phyloP scores from a whole-genome alignment of 495 filamentous ascomycete species.

The Penicillium coffeae region DNA sequence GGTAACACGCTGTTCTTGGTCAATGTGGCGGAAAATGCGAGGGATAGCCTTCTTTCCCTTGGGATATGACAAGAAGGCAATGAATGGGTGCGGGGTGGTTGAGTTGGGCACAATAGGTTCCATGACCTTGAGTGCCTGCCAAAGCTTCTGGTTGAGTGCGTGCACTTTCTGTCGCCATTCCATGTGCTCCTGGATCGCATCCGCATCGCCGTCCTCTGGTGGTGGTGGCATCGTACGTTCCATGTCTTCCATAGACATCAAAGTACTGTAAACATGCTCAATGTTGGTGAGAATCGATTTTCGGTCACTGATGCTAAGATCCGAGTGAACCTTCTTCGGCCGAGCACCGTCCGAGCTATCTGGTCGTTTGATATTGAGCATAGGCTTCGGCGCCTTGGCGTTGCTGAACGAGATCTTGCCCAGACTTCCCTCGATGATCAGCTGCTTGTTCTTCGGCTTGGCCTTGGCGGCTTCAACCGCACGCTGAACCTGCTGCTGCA shows the following conservation, averaged over 20 bases:
- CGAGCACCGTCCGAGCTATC: slow-evolving; percentile 59
- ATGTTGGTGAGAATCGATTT: slow-evolving; percentile 81
- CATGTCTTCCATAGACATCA: slow-evolving; percentile 93
- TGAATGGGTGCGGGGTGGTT: slow-evolving; percentile 83
- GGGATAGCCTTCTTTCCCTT: slow-evolving; percentile 97
- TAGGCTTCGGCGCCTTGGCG: slow-evolving; percentile 88
- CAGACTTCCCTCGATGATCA: slow-evolving; percentile 97
- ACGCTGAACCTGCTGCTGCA: slow-evolving; percentile 98
- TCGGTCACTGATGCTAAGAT: slow-evolving; percentile 61
- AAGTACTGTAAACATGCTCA: slow-evolving; percentile 75
- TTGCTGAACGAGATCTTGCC: slow-evolving; percentile 99
- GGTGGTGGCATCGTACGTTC: slow-evolving; percentile 80
- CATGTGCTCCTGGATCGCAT: slow-evolving; percentile 58
- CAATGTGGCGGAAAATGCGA: slow-evolving; percentile 89
- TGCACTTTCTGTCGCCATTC: slow-evolving; percentile 71
- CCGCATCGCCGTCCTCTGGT: slow-evolving; percentile 58
- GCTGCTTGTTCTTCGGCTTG: slow-evolving; percentile 94
- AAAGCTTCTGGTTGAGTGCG: slow-evolving; percentile 72
- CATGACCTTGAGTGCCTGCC: slow-evolving; percentile 81
- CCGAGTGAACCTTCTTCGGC: slow-evolving; percentile 39
- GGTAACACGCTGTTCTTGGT: slow-evolving; percentile 85
- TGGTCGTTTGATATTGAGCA: slow-evolving; percentile 91
- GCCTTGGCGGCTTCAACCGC: slow-evolving; percentile 95
- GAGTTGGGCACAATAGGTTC: slow-evolving; percentile 77
- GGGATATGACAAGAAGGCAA: slow-evolving; percentile 86